Base-by-base conservation (phyloP, 768 basidiomycete genomes). In the Tulasnella sp. region DNA sequence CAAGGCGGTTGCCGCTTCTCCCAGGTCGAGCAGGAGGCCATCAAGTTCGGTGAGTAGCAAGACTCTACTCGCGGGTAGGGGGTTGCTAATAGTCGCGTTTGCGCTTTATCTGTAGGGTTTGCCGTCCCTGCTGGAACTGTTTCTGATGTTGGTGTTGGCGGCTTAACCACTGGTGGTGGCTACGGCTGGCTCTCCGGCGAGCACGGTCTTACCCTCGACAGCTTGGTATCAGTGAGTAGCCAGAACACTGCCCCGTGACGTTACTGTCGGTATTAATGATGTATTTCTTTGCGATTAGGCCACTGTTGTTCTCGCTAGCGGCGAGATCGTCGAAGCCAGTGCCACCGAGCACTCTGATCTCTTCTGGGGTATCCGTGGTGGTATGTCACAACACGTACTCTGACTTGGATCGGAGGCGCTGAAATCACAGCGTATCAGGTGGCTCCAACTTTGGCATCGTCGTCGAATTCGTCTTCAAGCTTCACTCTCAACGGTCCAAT, bases 161-260 rank as follows among this genome's bases (percentile, higher is more conserved):
- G 89, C 7, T 86, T 90, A 7, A 85, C 85, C 21, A 84, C 91
- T 21, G 90, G 90, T 52, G 90, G 90, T 16, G 90, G 90, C 4
- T 89, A 87, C 79, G 90, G 90, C 21, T 89, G 85, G 85, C 86
- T 91, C 12, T 87, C 85, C 52, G 85, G 82, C 34, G 81, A 83
- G 58, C 81, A 83, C 74, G 83, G 83, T 34, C 80, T 84, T 10
- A 80, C 77, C 72, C 75, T 83, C 78, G 83, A 84, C 79, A 82
- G 83, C 58, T 56, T 84, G 21, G 36, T 84, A 10, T 81, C 85
- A 10, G 58, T 80, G 84, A 82, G 75, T 71, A 52, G n/a, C 19
- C 24, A 2, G n/a, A 16, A 38, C n/a, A 39, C 27, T 68, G 27
- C 6, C 38, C 58, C 16, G 21, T 40, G 27, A 46, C 9, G 24